Percentiles rank a stretch among this genome's conserved stretches.
Evolutionary conservation across 306 rosid species (phyloP).

Genomic region (Cercis canadensis): DNA sequence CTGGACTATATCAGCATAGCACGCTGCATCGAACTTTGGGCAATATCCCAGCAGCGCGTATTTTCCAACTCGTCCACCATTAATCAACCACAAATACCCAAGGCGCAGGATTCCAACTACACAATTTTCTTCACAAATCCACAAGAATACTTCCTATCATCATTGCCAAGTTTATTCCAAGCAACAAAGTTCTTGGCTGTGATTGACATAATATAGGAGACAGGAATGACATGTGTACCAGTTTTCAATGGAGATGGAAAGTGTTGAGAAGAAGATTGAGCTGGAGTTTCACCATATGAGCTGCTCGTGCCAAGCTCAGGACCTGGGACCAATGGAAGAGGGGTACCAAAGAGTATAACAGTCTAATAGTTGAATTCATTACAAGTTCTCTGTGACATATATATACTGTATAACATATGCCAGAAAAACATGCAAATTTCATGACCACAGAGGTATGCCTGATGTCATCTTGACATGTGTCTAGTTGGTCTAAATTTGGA

Average conservation of each 20-base stretch:
- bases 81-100: too few relatives aligned
- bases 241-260: slow-evolving; percentile 13
- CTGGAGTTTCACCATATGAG: slow-evolving; percentile 26
- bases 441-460: neutral
- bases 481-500: too few relatives aligned
- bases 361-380: neutral
- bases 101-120: too few relatives aligned
- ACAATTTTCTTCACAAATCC: too few relatives aligned
- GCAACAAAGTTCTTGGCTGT: neutral
- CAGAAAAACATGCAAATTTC: neutral
- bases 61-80: too few relatives aligned
- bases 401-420: neutral
- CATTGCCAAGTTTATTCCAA: slow-evolving; percentile 7
- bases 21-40: too few relatives aligned
- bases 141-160: neutral
- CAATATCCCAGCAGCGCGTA: too few relatives aligned
- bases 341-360: slow-evolving; percentile 16
- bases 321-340: slow-evolving; percentile 10
- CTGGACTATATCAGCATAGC: too few relatives aligned
- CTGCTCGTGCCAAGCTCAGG: slow-evolving; percentile 25
- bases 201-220: neutral
- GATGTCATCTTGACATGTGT: neutral
- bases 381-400: neutral
- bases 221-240: neutral
- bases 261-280: slow-evolving; percentile 4